Evolutionary conservation across 306 rosid species (phyloP).

Genomic region (Vachellia collinsii): DNA sequence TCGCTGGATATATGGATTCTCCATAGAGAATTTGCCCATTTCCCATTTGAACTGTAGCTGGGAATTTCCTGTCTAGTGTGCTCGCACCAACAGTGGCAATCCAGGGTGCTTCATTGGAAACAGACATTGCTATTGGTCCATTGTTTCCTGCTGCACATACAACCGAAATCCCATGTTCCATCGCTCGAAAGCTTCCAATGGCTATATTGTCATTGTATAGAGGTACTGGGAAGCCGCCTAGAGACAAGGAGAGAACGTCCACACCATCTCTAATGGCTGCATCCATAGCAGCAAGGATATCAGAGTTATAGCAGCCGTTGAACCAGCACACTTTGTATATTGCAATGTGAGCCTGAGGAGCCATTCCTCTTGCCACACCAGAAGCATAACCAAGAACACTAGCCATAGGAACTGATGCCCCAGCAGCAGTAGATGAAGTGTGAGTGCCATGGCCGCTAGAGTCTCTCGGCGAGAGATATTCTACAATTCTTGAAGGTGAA

Average conservation of each 20-base stretch:
- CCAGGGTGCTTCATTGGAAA: constrained; percentile 79
- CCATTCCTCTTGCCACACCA: constrained; percentile 73
- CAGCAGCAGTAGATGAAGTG: constrained; percentile 68
- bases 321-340: constrained; percentile 73
- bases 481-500: constrained; percentile 43
- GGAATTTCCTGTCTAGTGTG: constrained; percentile 64
- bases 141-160: constrained; percentile 71
- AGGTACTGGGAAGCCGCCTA: constrained; percentile 69
- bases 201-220: constrained; percentile 63
- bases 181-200: constrained; percentile 69
- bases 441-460: constrained; percentile 72
- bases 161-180: constrained; percentile 62
- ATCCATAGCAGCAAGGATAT: constrained; percentile 72
- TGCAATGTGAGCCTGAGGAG: constrained; percentile 64
- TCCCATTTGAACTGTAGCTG: constrained; percentile 53
- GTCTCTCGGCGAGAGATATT: constrained; percentile 64
- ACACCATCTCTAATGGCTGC: constrained; percentile 67
- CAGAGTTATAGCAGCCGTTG: constrained; percentile 72
- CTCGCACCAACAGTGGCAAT: constrained; percentile 66
- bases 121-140: constrained; percentile 65
- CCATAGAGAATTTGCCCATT: constrained; percentile 58
- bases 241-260: constrained; percentile 68
- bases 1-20: constrained; percentile 43
- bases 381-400: constrained; percentile 61
- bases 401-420: constrained; percentile 53